Conservation (phyloP, 2,329 filamentous ascomycete species). For the Aspergillus thermomutatus region DNA sequence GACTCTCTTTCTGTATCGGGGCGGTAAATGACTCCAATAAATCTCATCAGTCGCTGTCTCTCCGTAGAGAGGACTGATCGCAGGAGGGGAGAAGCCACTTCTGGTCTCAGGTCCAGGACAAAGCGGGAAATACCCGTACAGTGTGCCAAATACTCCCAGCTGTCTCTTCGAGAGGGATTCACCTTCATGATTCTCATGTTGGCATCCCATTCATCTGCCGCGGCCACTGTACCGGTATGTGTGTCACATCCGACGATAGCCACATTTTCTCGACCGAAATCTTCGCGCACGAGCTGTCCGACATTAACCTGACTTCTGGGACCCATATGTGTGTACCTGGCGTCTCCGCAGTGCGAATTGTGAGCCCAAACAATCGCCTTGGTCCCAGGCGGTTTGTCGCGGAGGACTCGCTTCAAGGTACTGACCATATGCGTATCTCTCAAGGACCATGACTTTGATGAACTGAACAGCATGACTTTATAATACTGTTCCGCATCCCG, state of each 20-base stretch:
- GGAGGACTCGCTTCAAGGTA: constrained; percentile 44
- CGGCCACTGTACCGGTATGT: constrained; percentile 52
- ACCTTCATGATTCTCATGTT: constrained; percentile 52
- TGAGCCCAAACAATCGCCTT: constrained; percentile 55
- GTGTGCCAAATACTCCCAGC: constrained; percentile 51
- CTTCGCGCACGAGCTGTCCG: constrained; percentile 51
- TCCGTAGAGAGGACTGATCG: constrained; percentile 35
- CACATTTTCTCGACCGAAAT: constrained; percentile 40
- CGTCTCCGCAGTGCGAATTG: constrained; percentile 53
- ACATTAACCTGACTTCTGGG: constrained; percentile 48
- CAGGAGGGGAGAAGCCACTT: constrained; percentile 32
- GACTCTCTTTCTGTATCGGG: constrained; percentile 48
- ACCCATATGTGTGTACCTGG: constrained; percentile 50
- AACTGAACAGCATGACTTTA: constrained; percentile 51
- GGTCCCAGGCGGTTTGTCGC: constrained; percentile 34
- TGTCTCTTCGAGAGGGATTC: constrained; percentile 44
- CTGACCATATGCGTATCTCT: constrained; percentile 53
- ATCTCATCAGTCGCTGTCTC: constrained; percentile 43
- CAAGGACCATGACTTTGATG: constrained; percentile 49
- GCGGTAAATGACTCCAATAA: constrained; percentile 53
- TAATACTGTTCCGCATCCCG: constrained; percentile 52
- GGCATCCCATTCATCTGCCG: constrained; percentile 50
- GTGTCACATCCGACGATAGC: constrained; percentile 48
- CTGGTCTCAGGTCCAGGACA: constrained; percentile 45
- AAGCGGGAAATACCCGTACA: constrained; percentile 45